Conservation (phyloP, 441 rosid species). For the Corymbia citriodora region DNA sequence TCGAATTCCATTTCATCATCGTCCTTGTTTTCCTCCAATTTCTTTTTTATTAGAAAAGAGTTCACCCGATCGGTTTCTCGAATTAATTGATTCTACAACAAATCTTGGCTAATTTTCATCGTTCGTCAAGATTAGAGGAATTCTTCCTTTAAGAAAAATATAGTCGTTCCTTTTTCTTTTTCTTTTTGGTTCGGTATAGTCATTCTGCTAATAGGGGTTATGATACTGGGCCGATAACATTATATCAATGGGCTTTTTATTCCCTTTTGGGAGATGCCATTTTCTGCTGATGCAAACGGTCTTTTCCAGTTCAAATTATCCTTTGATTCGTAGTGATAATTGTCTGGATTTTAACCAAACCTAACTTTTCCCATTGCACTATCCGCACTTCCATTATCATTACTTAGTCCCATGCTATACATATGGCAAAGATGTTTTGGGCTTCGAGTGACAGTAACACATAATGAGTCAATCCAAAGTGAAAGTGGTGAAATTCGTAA, state of each 20-base stretch:
- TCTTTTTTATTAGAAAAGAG: not conserved
- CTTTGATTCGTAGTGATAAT: not conserved
- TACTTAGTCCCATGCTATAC: not conserved
- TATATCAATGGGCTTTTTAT: not conserved
- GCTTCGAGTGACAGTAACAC: rapidly evolving
- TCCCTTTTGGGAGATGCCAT: not conserved
- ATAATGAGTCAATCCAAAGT: not conserved
- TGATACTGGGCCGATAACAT: not conserved
- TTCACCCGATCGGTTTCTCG: not conserved
- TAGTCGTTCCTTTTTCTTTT: not conserved
- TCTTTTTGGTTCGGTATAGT: too few species aligned
- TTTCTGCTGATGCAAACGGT: not conserved
- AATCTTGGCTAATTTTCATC: not conserved
- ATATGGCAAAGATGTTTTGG: not conserved
- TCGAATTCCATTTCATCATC: not conserved
- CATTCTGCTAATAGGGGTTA: not conserved
- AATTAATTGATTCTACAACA: not conserved
- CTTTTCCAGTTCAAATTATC: not conserved
- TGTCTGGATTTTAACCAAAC: not conserved
- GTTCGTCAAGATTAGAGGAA: not conserved
- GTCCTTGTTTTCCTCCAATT: not conserved
- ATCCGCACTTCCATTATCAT: not conserved
- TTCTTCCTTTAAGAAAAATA: not conserved
- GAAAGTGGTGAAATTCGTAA: not conserved
- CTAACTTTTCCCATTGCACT: not conserved